phyloP scores from a whole-genome alignment of 164 flowering plant genomes.

The Saururus chinensis region DNA sequence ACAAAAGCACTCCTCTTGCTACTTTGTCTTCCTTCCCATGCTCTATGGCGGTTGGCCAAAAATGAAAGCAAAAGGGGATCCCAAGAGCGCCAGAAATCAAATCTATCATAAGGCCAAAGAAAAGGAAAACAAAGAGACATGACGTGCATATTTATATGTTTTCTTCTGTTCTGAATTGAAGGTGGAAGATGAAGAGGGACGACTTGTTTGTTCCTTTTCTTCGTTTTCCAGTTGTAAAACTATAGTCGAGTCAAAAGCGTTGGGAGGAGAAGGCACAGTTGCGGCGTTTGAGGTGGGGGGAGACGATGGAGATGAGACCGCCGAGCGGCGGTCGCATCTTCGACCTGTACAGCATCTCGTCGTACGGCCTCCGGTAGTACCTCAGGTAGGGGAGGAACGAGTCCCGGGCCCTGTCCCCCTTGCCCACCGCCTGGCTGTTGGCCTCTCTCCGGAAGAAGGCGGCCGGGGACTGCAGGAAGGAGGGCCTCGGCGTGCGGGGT shows the following conservation, averaged over 20 bases:
- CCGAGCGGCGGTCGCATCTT: slow-evolving; percentile 99
- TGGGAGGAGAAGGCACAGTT: slow-evolving; percentile 52
- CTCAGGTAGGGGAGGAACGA: slow-evolving; percentile 56
- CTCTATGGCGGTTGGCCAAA: too few relatives aligned
- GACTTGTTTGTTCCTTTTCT: neutral
- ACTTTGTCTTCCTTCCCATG: too few relatives aligned
- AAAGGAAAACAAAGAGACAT: too few relatives aligned
- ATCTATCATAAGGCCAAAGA: too few relatives aligned
- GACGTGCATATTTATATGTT: too few relatives aligned
- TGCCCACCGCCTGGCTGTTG: slow-evolving; percentile 25
- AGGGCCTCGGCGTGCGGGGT: slow-evolving; percentile 72
- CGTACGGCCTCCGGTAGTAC: slow-evolving; percentile 80
- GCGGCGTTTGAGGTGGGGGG: slow-evolving; percentile 59
- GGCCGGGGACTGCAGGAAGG: slow-evolving; percentile 88
- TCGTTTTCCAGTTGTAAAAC: neutral
- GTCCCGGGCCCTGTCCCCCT: slow-evolving; percentile 48
- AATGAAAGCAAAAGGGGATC: too few relatives aligned
- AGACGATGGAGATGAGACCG: slow-evolving; percentile 86
- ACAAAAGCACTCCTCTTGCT: too few relatives aligned
- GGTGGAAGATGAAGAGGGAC: neutral
- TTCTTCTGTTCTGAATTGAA: neutral
- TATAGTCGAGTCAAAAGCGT: slow-evolving; percentile 30
- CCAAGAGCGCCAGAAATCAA: too few relatives aligned
- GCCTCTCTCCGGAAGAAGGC: slow-evolving; percentile 49
- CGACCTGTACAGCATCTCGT: slow-evolving; percentile 86